Evolutionary conservation across 805 yeast species (phyloP).

Genomic region (Cyberlindnera americana): DNA sequence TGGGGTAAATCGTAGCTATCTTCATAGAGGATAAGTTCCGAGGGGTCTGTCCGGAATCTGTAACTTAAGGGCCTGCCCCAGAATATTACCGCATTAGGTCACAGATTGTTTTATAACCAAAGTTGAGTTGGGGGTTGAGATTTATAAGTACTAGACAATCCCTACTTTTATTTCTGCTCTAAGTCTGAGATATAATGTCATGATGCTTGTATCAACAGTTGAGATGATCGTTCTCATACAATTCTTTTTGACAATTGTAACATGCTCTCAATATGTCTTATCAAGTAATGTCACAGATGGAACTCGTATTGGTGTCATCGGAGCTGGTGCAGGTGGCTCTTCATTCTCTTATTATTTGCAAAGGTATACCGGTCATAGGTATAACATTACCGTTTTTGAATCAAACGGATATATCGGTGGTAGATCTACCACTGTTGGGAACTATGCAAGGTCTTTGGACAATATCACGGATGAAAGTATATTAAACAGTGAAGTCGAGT

Average conservation of each 20-base stretch:
- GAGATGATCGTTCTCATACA: background rate
- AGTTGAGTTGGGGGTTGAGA: no score
- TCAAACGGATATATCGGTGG: slow-evolving; percentile 41
- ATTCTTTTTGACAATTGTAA: background rate
- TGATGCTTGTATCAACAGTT: background rate
- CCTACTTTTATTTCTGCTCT: background rate
- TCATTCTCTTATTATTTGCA: slow-evolving; percentile 44
- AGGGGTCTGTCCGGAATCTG: no score
- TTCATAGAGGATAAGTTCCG: no score
- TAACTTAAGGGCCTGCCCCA: no score
- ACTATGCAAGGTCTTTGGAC: slow-evolving; percentile 4
- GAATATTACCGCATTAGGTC: no score
- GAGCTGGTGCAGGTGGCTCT: slow-evolving; percentile 53
- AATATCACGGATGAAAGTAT: slow-evolving; percentile 23
- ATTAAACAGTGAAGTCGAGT: slow-evolving; percentile 29
- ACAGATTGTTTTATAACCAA: no score
- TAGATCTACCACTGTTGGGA: slow-evolving; percentile 36
- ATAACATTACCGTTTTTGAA: slow-evolving; percentile 42
- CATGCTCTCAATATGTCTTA: slow-evolving; percentile 4
- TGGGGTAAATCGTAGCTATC: no score
- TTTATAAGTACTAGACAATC: no score
- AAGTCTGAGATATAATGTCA: background rate
- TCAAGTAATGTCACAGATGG: slow-evolving; percentile 1
- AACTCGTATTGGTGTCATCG: slow-evolving; percentile 37
- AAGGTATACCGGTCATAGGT: slow-evolving; percentile 32